Percentiles rank a stretch among this genome's conserved stretches.
Conservation (phyloP, 208 protist species). For the Trichomonas tenax region DNA sequence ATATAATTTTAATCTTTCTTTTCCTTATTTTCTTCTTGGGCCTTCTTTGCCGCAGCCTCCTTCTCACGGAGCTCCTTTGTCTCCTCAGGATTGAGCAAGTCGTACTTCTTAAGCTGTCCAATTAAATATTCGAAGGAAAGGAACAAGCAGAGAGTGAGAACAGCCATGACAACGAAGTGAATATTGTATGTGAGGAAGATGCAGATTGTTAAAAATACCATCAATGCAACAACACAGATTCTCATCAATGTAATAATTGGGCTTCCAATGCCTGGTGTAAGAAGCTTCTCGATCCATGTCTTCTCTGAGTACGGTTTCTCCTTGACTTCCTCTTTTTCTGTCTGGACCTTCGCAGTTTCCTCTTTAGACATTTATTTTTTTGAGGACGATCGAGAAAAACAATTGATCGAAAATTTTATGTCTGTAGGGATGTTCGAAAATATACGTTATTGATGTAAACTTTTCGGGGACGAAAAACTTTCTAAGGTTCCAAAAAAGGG, state of each 20-base stretch:
- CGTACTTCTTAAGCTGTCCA: background rate
- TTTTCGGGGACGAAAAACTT: too few species aligned
- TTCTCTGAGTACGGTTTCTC: background rate
- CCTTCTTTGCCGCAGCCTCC: background rate
- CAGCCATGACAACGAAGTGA: background rate
- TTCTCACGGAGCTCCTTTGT: background rate
- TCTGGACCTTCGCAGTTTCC: background rate
- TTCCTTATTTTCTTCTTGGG: background rate
- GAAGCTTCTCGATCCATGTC: background rate
- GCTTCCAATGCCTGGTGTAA: background rate
- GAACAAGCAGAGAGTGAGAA: background rate
- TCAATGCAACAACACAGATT: background rate
- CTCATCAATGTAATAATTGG: background rate
- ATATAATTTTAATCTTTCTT: background rate
- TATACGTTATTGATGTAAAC: too few species aligned
- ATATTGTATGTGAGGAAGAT: background rate
- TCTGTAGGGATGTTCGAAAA: too few species aligned
- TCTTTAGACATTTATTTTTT: too few species aligned
- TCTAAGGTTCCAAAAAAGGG: too few species aligned
- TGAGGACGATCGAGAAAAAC: too few species aligned
- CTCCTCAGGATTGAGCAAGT: background rate
- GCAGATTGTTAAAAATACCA: background rate
- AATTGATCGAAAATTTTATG: too few species aligned
- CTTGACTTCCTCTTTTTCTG: background rate
- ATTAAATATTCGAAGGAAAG: background rate